Conservation (phyloP, 208 protist species). For the Leishmania guyanensis region DNA sequence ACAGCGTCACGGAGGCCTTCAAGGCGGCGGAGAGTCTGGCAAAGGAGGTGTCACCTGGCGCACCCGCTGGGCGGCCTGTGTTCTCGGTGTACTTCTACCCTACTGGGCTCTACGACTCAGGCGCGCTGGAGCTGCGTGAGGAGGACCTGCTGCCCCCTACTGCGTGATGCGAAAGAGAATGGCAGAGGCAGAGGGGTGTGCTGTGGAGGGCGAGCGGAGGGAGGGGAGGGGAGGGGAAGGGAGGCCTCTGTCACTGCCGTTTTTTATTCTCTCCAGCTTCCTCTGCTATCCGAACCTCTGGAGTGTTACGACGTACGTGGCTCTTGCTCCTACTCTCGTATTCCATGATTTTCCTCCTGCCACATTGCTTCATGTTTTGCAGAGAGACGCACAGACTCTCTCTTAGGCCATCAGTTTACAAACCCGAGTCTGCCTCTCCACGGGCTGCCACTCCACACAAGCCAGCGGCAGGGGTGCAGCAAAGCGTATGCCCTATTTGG, state of each 20-base stretch:
- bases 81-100: conserved; percentile 66
- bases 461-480: background rate
- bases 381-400: background rate
- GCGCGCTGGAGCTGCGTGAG: conserved; percentile 33
- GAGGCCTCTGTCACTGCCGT: background rate
- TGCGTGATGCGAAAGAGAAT: background rate
- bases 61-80: conserved; percentile 18
- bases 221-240: background rate
- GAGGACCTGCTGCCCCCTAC: conserved; percentile 24
- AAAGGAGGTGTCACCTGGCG: conserved; percentile 3
- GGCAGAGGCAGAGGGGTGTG: too few relatives aligned
- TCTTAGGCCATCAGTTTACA: background rate
- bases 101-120: conserved; percentile 57
- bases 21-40: conserved; percentile 69
- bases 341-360: background rate
- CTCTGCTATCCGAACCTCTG: background rate
- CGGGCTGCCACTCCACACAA: background rate
- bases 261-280: background rate
- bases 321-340: background rate
- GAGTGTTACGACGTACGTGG: background rate
- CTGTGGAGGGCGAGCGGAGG: background rate
- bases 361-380: background rate
- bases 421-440: too few relatives aligned
- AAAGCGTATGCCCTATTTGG: background rate
- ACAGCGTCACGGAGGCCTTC: conserved; percentile 83